These are phyloP conservation scores for Pseudofabraea citricarpa DNA, from an alignment of 2,329 filamentous ascomycete genomes.

Conservation along the genomic window DNA sequence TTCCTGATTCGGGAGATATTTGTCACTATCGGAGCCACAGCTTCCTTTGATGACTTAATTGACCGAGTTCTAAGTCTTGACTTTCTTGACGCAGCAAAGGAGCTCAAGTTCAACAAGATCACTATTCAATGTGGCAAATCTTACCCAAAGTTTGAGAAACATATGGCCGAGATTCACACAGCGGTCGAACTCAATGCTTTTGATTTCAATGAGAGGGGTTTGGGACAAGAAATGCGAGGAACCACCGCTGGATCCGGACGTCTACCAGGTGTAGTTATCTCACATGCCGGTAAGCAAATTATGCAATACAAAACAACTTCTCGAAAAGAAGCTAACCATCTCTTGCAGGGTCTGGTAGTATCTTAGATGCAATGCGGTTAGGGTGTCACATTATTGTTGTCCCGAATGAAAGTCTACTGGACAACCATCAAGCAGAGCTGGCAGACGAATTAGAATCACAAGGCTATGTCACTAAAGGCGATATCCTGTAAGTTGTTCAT, in stretches of 20 bases:
- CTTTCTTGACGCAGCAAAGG: slow-evolving; percentile 58
- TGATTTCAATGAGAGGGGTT: slow-evolving; percentile 56
- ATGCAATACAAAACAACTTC: not conserved
- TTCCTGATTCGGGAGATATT: slow-evolving; percentile 49
- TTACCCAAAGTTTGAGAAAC: slow-evolving; percentile 33
- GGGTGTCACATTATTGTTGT: slow-evolving; percentile 81
- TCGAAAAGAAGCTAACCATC: not conserved
- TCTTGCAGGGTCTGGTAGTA: slow-evolving; percentile 74
- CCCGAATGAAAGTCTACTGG: slow-evolving; percentile 74
- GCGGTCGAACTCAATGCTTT: slow-evolving; percentile 56
- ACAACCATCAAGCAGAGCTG: slow-evolving; percentile 89
- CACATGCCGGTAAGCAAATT: slow-evolving; percentile 71
- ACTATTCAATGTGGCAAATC: slow-evolving; percentile 77
- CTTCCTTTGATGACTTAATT: slow-evolving; percentile 71
- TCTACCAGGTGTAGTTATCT: slow-evolving; percentile 64
- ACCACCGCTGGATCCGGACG: slow-evolving; percentile 44
- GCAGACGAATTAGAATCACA: slow-evolving; percentile 69
- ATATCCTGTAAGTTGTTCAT: slow-evolving; percentile 14
- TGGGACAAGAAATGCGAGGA: slow-evolving; percentile 39
- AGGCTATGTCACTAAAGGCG: slow-evolving; percentile 60
- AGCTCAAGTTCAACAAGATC: slow-evolving; percentile 63
- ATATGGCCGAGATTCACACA: slow-evolving; percentile 18
- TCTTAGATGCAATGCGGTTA: slow-evolving; percentile 74
- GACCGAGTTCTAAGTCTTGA: slow-evolving; percentile 53
- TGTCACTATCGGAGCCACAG: slow-evolving; percentile 89